phyloP scores from a whole-genome alignment of 78 protist genomes.

The Pelomyxa schiedti region DNA sequence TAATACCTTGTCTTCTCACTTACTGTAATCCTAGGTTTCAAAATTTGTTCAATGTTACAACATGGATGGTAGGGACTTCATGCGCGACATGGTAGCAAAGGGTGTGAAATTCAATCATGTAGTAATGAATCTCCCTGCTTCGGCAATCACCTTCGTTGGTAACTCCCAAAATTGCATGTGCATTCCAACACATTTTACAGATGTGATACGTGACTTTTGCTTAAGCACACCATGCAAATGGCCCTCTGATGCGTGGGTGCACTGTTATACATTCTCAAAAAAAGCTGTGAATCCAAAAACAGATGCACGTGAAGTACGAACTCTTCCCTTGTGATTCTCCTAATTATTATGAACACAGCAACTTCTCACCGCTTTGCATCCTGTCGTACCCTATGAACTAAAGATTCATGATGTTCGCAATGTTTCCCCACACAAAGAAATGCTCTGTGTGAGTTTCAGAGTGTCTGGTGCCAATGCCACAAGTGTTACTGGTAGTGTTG shows the following conservation, averaged over 20 bases:
- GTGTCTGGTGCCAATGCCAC: too few relatives aligned
- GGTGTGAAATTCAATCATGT: conserved; percentile 29
- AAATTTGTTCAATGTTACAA: neutral
- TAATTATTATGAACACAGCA: too few relatives aligned
- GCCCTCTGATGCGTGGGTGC: conserved; percentile 24
- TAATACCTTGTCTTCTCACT: neutral
- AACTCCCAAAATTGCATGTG: conserved; percentile 30
- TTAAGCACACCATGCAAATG: neutral
- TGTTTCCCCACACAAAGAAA: conserved; percentile 66
- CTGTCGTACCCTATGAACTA: neutral
- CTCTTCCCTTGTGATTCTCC: neutral
- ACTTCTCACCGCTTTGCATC: neutral
- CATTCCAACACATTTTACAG: neutral
- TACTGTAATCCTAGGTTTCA: neutral
- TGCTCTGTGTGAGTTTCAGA: conserved; percentile 67
- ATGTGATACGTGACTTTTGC: neutral
- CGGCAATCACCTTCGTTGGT: conserved; percentile 66
- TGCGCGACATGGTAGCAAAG: neutral
- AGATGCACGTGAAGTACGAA: conserved; percentile 2
- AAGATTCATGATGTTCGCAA: conserved; percentile 44
- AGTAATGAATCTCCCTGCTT: conserved; percentile 84
- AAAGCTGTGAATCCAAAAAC: neutral
- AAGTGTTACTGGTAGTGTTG: too few relatives aligned
- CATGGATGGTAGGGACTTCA: conserved; percentile 52
- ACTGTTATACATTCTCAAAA: conserved; percentile 45